phyloP scores from a whole-genome alignment of 140 eudicot genomes.

The Flaveria floridana region DNA sequence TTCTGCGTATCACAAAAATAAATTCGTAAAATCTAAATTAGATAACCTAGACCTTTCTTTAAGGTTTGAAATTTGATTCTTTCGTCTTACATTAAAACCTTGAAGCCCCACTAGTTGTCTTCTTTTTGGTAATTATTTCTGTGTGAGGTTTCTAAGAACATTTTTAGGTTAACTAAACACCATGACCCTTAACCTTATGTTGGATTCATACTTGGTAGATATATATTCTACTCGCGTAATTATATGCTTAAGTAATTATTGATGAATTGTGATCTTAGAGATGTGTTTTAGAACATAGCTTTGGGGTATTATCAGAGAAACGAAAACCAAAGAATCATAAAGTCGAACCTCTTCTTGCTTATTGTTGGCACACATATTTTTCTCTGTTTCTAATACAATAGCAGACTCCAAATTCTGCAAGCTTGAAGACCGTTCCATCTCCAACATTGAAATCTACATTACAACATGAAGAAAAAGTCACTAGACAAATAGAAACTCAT shows the following conservation, averaged over 20 bases:
- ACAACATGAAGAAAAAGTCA: conserved; percentile 20
- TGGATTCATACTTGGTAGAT: not conserved
- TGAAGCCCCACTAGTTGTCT: not conserved
- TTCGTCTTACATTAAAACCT: not conserved
- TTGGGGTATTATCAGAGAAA: conserved; percentile 11
- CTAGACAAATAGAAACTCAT: conserved; percentile 20
- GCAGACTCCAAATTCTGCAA: conserved; percentile 54
- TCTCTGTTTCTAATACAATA: conserved; percentile 56
- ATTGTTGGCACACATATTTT: conserved; percentile 43
- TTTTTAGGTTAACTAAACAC: not conserved
- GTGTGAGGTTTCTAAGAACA: not conserved
- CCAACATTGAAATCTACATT: conserved; percentile 62
- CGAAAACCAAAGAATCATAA: conserved; percentile 3
- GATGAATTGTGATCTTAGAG: not conserved
- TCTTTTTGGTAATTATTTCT: not conserved
- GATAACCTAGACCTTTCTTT: not conserved
- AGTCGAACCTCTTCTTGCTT: conserved; percentile 70
- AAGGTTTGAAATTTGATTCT: not conserved
- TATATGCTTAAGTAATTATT: not conserved
- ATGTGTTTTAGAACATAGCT: conserved; percentile 8
- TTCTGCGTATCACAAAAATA: not conserved
- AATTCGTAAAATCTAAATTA: not conserved
- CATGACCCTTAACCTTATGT: not conserved
- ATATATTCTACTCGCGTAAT: not conserved
- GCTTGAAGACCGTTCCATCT: conserved; percentile 72